A percentile compares a stretch with the other conserved stretches of the same genome.
Conservation (phyloP, 1,139 yeast genomes). For the Saccharomyces hybrid region DNA sequence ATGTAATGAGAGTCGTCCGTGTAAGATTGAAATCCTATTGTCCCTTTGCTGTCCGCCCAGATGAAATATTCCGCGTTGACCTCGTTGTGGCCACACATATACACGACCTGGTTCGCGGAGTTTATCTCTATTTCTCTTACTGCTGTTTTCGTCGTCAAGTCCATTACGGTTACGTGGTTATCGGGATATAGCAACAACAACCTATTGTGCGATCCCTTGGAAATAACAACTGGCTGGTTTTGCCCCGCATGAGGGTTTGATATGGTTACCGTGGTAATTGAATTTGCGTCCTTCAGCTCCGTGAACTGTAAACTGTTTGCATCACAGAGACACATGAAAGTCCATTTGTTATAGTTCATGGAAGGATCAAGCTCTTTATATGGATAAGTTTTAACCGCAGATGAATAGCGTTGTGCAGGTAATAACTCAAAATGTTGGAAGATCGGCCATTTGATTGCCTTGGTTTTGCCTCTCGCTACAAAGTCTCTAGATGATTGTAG, state of each 20-base stretch:
- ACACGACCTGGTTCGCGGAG: conserved; percentile 1
- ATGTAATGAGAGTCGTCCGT: background rate
- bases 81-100: conserved; percentile 1
- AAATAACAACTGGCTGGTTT: background rate
- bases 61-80: conserved; percentile 3
- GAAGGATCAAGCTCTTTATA: background rate
- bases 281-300: background rate
- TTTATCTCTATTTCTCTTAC: conserved; percentile 5
- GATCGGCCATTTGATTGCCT: conserved; percentile 2
- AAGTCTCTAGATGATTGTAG: background rate
- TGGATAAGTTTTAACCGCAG: background rate
- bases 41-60: conserved; percentile 8
- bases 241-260: background rate
- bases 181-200: background rate
- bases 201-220: background rate
- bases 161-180: background rate
- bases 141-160: background rate
- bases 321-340: background rate
- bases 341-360: background rate
- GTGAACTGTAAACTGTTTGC: background rate
- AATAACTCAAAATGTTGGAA: background rate
- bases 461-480: conserved; percentile 3
- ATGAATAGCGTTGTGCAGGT: background rate
- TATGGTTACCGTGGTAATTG: background rate
- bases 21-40: conserved; percentile 4